Evolutionary conservation across 495 filamentous ascomycete species (phyloP).

Genomic region (Hypoxylon fragiforme): DNA sequence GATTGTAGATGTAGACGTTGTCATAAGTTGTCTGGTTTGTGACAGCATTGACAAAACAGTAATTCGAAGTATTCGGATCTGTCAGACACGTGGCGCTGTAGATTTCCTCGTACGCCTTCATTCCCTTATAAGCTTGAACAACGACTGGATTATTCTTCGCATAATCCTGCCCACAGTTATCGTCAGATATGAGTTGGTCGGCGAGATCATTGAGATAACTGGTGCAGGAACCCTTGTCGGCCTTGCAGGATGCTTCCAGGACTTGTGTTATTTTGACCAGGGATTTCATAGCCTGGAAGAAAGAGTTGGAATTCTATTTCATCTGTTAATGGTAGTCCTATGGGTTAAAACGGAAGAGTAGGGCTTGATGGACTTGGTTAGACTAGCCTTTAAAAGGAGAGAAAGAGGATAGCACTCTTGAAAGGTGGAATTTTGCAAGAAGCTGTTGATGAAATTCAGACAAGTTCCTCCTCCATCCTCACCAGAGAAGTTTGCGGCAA

Average conservation of each 20-base stretch:
- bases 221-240: conserved; percentile 61
- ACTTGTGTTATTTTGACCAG: conserved; percentile 66
- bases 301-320: conserved; percentile 54
- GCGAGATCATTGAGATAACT: conserved; percentile 63
- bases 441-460: conserved; percentile 66
- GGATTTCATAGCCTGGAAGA: conserved; percentile 74
- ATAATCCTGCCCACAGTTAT: conserved; percentile 74
- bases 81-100: conserved; percentile 78
- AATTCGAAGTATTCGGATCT: conserved; percentile 56
- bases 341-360: too few species aligned
- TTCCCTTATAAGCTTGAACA: conserved; percentile 68
- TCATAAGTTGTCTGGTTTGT: conserved; percentile 69
- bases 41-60: conserved; percentile 83
- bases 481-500: conserved; percentile 66
- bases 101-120: conserved; percentile 72
- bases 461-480: conserved; percentile 53
- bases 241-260: conserved; percentile 71
- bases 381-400: conserved; percentile 66
- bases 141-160: conserved; percentile 67
- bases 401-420: conserved; percentile 73
- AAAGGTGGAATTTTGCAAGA: conserved; percentile 66
- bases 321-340: conserved; percentile 42
- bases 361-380: background rate
- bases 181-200: conserved; percentile 53
- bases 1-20: conserved; percentile 77